A percentile compares a stretch with the other conserved stretches of the same genome.
These are phyloP conservation scores for Elongisporangium anandrum DNA, from an alignment of 352 stramenopile species.

Conservation along the genomic window DNA sequence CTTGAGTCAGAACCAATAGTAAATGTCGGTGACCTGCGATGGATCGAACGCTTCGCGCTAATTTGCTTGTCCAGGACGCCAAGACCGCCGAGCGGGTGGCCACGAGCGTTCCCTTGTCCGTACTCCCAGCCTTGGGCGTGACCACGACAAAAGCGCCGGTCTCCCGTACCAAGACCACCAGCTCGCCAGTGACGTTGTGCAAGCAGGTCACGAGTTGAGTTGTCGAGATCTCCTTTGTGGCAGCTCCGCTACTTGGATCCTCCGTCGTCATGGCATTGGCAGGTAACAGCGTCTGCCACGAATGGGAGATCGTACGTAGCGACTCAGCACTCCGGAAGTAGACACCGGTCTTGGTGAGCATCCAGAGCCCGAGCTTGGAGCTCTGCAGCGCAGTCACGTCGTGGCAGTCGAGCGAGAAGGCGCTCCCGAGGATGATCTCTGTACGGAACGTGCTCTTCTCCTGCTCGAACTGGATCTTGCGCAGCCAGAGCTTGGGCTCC, in stretches of 20 bases:
- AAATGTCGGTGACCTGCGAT: constrained; percentile 44
- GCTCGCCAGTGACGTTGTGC: constrained; percentile 75
- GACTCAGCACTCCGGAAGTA: constrained; percentile 54
- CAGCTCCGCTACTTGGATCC: constrained; percentile 7
- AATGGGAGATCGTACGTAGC: constrained; percentile 29
- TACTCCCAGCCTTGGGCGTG: constrained; percentile 11
- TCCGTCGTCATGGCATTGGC: background rate
- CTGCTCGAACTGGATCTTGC: constrained; percentile 67
- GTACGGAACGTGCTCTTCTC: constrained; percentile 71
- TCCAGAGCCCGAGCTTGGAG: constrained; percentile 69
- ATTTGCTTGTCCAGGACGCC: constrained; percentile 5
- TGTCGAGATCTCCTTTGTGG: background rate
- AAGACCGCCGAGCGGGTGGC: background rate
- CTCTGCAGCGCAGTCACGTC: constrained; percentile 36
- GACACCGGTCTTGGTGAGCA: constrained; percentile 50
- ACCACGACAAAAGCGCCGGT: constrained; percentile 41
- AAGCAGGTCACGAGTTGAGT: constrained; percentile 29
- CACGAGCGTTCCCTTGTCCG: too few species aligned
- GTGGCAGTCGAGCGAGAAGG: constrained; percentile 36
- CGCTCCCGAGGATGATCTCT: constrained; percentile 64
- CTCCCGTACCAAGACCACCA: constrained; percentile 40
- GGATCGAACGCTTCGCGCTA: constrained; percentile 4
- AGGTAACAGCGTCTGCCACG: constrained; percentile 26
- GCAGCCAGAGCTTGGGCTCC: constrained; percentile 59
- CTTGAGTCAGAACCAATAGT: constrained; percentile 17